These are phyloP conservation scores for Chromosphaera perkinsii DNA, from an alignment of 208 protist species.

Conservation along the genomic window DNA sequence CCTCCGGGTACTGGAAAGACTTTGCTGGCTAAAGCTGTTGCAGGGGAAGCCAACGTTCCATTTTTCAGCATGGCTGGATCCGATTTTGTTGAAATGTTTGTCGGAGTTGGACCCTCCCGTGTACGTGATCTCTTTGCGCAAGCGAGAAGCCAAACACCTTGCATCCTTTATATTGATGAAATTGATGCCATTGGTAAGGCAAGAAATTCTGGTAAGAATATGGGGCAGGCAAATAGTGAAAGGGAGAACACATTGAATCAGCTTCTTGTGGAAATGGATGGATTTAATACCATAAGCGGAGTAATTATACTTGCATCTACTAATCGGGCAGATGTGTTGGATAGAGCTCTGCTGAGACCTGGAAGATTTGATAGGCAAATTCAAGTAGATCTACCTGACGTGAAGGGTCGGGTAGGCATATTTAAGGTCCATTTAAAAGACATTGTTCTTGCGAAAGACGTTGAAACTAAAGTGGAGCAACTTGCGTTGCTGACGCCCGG, in stretches of 20 bases:
- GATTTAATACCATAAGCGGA: constrained; percentile 67
- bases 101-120: constrained; percentile 75
- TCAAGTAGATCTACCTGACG: constrained; percentile 79
- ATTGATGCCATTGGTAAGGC: constrained; percentile 88
- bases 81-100: constrained; percentile 93
- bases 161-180: constrained; percentile 94
- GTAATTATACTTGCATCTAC: constrained; percentile 95
- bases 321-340: constrained; percentile 91
- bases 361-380: constrained; percentile 84
- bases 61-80: constrained; percentile 84
- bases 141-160: constrained; percentile 79
- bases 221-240: constrained; percentile 73
- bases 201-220: constrained; percentile 34
- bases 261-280: constrained; percentile 95
- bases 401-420: constrained; percentile 85
- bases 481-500: constrained; percentile 46
- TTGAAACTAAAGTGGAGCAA: neutral
- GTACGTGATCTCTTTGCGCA: constrained; percentile 84
- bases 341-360: constrained; percentile 88
- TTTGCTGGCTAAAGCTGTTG: constrained; percentile 64
- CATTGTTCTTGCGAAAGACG: neutral
- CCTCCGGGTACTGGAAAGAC: constrained; percentile 76
- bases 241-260: constrained; percentile 93
- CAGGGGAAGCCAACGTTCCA: constrained; percentile 64
- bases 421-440: constrained; percentile 29